Conservation (phyloP, 441 rosid species). For the Adansonia rubrostipa region DNA sequence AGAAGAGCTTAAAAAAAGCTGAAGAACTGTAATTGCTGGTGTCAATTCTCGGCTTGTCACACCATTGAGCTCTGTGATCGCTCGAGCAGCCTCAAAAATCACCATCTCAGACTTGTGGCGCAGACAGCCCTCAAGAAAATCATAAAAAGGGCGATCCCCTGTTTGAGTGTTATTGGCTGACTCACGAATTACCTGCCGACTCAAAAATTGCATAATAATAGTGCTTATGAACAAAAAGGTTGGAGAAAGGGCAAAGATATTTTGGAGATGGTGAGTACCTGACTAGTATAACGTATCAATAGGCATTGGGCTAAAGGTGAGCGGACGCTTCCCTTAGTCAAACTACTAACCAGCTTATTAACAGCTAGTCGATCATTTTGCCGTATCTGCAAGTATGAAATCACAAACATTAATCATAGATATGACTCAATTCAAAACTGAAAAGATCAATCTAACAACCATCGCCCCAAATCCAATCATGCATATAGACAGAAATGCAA, state of each 20-base stretch:
- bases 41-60: slow-evolving; percentile 92
- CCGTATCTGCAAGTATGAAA: slow-evolving; percentile 65
- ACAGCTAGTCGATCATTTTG: slow-evolving; percentile 98
- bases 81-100: slow-evolving; percentile 97
- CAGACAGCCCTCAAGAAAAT: slow-evolving; percentile 91
- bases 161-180: slow-evolving; percentile 69
- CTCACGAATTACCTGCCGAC: slow-evolving; percentile 79
- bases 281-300: slow-evolving; percentile 89
- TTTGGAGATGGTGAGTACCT: slow-evolving; percentile 49
- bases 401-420: slow-evolving; percentile 3
- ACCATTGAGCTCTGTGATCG: slow-evolving; percentile 93
- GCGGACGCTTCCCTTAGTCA: slow-evolving; percentile 94
- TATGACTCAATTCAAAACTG: not conserved
- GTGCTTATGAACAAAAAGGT: not conserved
- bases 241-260: slow-evolving; percentile 1
- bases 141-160: slow-evolving; percentile 97
- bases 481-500: not conserved
- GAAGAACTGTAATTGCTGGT: slow-evolving; percentile 98
- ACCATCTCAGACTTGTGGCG: slow-evolving; percentile 99
- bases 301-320: slow-evolving; percentile 98
- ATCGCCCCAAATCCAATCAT: slow-evolving; percentile 5
- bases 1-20: slow-evolving; percentile 91
- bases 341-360: slow-evolving; percentile 89
- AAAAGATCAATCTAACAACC: not conserved
- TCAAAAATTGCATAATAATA: slow-evolving; percentile 21